Base-by-base conservation (phyloP, 2,329 filamentous ascomycete genomes). In the Neopestalotiopsis clavispora region DNA sequence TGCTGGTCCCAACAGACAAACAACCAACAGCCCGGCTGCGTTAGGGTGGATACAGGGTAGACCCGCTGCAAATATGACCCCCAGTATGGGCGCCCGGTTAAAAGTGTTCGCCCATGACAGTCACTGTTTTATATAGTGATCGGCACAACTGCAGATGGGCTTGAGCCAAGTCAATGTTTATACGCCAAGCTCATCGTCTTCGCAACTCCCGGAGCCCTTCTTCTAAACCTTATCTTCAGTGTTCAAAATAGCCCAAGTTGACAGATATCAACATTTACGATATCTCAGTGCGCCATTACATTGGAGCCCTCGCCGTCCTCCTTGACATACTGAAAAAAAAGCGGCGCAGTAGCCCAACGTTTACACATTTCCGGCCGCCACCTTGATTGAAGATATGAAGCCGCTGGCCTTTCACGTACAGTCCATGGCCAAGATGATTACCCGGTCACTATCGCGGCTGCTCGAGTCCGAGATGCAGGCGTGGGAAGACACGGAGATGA, bases 401-500 rank as follows among this genome's bases (percentile, higher is more conserved):
- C 62, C 62, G 23, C 62, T 65, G 32, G 28, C 32, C 62, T 65
- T 65, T 30, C 62, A 65, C n/a, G 62, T 65, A 20, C 62, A 65
- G 42, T 65, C 62, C n/a, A 20, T 65, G n/a, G 13, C 62, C 42
- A 65, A 65, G 38, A 49, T 40, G 20, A 40, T 65, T 40, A 49
- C 17, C 20, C 20, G 38, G 4, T 65, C 38, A n/a, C 62, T 65
- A 17, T n/a, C 38, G 42, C 62, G 62, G 32, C 42, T 65, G 62
- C 28, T 65, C 17, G 42, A 65, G 23, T 30, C 40, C 4, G 62
- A 65, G n/a, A n/a, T 65, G 10, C 62, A 65, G 62, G 17, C 42
- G 42, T 65, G 62, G 62, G 62, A 65, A 14, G 62, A 65, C 42
- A 56, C 38, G n/a, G 62, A 65, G 62, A 65, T 20, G 42, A 65